Conservation (phyloP, 306 rosid genomes). For the Vachellia collinsii region DNA sequence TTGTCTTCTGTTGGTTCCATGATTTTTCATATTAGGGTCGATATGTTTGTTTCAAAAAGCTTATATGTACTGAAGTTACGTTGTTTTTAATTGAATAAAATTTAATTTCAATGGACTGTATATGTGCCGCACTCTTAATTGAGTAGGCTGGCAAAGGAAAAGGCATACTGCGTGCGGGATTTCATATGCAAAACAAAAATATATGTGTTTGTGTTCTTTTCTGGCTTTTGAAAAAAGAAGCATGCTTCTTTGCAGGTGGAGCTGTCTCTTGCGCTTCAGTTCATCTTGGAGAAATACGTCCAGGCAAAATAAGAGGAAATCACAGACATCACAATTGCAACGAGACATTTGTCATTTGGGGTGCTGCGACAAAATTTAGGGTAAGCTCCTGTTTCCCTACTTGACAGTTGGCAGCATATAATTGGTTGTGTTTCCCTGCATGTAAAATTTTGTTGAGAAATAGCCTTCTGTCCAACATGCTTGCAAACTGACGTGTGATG, state of each 20-base stretch:
- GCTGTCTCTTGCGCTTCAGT: constrained; percentile 63
- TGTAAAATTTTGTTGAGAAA: background rate
- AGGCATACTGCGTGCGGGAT: background rate
- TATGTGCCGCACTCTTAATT: background rate
- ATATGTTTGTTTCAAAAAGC: background rate
- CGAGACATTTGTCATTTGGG: constrained; percentile 82
- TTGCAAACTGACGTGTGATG: background rate
- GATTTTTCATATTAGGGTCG: background rate
- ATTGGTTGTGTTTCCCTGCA: background rate
- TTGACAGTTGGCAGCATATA: background rate
- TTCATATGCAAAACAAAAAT: background rate
- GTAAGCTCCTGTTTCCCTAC: constrained; percentile 42
- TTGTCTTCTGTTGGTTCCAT: too few species aligned
- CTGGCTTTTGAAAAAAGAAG: background rate
- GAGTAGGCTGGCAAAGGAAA: background rate
- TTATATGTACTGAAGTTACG: background rate
- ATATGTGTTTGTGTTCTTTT: background rate
- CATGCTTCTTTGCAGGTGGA: constrained; percentile 53
- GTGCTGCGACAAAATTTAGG: constrained; percentile 64
- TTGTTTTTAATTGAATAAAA: background rate
- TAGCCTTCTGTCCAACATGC: background rate
- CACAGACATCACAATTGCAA: constrained; percentile 69
- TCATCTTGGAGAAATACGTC: constrained; percentile 67
- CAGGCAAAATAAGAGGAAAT: constrained; percentile 67
- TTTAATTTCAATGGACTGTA: background rate